Conservation (phyloP, 1,139 yeast genomes). For the Saccharomyces hybrid region DNA sequence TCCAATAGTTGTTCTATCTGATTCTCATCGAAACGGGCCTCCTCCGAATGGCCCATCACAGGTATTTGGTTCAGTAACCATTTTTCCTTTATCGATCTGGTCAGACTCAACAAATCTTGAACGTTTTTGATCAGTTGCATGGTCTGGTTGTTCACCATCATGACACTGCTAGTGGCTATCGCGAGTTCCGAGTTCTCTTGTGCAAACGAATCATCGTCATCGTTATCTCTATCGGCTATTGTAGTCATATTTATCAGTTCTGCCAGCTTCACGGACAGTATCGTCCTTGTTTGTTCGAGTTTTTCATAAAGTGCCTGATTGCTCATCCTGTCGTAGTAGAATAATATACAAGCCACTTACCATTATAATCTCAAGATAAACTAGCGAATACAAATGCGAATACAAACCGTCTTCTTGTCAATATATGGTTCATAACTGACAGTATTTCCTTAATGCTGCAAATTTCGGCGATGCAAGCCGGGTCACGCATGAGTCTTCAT, state of each 20-base stretch:
- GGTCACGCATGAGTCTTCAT: neutral
- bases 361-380: neutral
- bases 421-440: neutral
- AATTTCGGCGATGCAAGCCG: neutral
- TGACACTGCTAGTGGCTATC: slow-evolving; percentile 26
- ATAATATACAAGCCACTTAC: neutral
- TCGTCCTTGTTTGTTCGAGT: slow-evolving; percentile 27
- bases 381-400: too few species aligned
- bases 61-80: slow-evolving; percentile 32
- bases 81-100: slow-evolving; percentile 29
- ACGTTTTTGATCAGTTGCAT: slow-evolving; percentile 30
- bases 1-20: slow-evolving; percentile 16
- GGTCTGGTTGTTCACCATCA: slow-evolving; percentile 29
- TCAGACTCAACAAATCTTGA: slow-evolving; percentile 29
- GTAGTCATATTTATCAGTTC: slow-evolving; percentile 26
- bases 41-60: slow-evolving; percentile 9
- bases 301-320: slow-evolving; percentile 29
- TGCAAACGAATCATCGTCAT: slow-evolving; percentile 9
- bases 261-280: slow-evolving; percentile 24
- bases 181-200: slow-evolving; percentile 18
- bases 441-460: neutral
- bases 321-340: slow-evolving; percentile 17
- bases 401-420: neutral
- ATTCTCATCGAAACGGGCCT: slow-evolving; percentile 9
- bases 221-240: slow-evolving; percentile 16